Evolutionary conservation across 2,329 filamentous ascomycete species (phyloP), one percentile per base, ranked within the genome.

Genomic region (Ceratocystis cubensis): DNA sequence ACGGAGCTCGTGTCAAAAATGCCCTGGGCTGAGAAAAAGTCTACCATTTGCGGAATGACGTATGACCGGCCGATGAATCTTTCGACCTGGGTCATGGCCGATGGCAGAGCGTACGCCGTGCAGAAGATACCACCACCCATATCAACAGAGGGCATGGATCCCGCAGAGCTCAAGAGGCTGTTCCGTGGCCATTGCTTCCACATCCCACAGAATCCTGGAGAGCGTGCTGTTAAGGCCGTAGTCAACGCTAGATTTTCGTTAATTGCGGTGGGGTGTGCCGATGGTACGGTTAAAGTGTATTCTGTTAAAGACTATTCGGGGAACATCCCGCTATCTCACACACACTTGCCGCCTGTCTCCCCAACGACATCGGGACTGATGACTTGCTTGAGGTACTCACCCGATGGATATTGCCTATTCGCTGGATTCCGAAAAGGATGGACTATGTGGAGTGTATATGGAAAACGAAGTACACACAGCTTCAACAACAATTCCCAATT

Each of bases 401-500:
- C 93, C 0, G 94, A 99, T 74, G 94, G 94, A 20, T 96, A 97
- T 75, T 96, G 92, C 74, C 81, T 99, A 7, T 96, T 99, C 75
- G 91, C 88, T 56, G 94, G 93, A 1, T 97, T 93, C 73, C 87
- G 94, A 72, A 86, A 87, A 67, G 95, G 94, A 0, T 99, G 94
- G 94, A 88, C 89, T 3, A 93, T 87, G 61, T 99, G 93, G 93
- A 97, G 93, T 74, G 94, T 97, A 46, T 99, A 96, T 75, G 94
- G 94, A 44, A 96, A 96, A 75, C 82, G 88, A 1, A 87, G 91
- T 15, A 91, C 88, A 66, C 90, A 85, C 71, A 96, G 90, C 73
- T 97, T 97, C 74, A 81, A 82, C 5, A 81, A 84, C 13, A 89
- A 96, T 71, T 78, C 80, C 30, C 76, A 78, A 1, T 79, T 91